Evolutionary conservation across 1,139 yeast species (phyloP), one percentile per base, ranked within the genome.

Genomic region (Eremothecium cymbalariae): DNA sequence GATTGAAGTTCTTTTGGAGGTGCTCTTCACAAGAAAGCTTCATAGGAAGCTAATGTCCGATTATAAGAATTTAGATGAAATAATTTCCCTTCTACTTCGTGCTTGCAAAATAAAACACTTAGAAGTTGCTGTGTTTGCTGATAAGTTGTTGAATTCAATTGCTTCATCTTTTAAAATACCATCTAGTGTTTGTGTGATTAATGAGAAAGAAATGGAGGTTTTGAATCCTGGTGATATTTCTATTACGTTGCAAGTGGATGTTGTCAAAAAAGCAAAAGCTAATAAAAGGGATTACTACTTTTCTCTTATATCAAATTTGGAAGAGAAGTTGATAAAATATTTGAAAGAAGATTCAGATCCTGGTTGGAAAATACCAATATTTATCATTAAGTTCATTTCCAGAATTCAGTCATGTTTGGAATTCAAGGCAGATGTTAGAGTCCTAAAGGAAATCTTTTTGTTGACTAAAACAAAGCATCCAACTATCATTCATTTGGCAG

Each of bases 391-490:
- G 7, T 58, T 80, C 18, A 57, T 83, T 34, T 63, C 72, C 2
- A 65, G 67, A 22, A 52, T 81, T 6, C 83, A 80, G 49, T 60
- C 70, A 2, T 74, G 71, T 44, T 55, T 69, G 28, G 84, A 78
- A 41, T 58, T 73, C 19, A 63, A 67, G 2, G 59, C 72, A 1
- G 65, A 65, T 28, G 51, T 62, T 4, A 63, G 64, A 1, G 64
- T 72, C 1, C 52, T 81, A 12, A 58, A 59, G 19, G 51, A 71
- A 6, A 63, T 86, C 31, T 64, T 74, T 9, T 61, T 65, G 9
- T 72, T 72, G 28, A 71, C 84, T 0, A 60, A 72, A n/a, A 68
- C 72, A 15, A 75, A 74, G 24, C 95, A 86, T 55, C 96, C 96
- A 0, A 63, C 71, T 3, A 64, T 84, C 28, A 69, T 88, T 1